Evolutionary conservation across 495 filamentous ascomycete species (phyloP), one percentile per base, ranked within the genome.

Genomic region (Podospora pseudoanserina): DNA sequence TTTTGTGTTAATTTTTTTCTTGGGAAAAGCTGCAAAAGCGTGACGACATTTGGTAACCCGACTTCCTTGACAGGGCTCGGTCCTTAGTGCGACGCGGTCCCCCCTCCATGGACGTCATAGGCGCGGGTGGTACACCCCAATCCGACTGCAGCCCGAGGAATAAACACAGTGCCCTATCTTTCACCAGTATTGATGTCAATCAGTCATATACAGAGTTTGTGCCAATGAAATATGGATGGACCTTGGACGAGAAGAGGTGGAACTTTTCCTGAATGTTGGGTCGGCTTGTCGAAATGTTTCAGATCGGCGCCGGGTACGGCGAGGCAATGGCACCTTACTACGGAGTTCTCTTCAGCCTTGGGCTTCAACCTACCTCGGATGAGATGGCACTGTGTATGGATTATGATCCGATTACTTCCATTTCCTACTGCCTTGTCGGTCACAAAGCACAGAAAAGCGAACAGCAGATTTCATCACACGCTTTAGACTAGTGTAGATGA

Each of bases 61-160:
- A 49, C 13, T 49, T 49, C 39, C 39, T 49, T 49, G 39, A 49
- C 39, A 49, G 11, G 39, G 39, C 39, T 49, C 7, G 39, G 39
- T 49, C 39, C 39, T 49, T 49, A 49, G 39, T 49, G 39, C 15
- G 39, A 32, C 30, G 30, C 30, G 30, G 30, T 11, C 9, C 39
- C 39, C 61, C 61, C 54, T 55, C 70, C 70, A 69, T 16, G 67
- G 63, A 71, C 70, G 70, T 71, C 70, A 71, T 71, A 54, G 66
- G 63, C 20, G 65, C 28, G 55, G 53, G 65, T 23, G 44, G 30
- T 30, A 56, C 59, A 28, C 23, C 58, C 59, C 23, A 61, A 57
- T 65, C 32, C 30, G 23, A 54, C 53, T 53, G 34, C 63, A 64
- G 32, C 63, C 7, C 49, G 5, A 23, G 18, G 18, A 23, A 57